Conservation (phyloP, 2,329 filamentous ascomycete genomes). For the Teratosphaeria nubilosa region DNA sequence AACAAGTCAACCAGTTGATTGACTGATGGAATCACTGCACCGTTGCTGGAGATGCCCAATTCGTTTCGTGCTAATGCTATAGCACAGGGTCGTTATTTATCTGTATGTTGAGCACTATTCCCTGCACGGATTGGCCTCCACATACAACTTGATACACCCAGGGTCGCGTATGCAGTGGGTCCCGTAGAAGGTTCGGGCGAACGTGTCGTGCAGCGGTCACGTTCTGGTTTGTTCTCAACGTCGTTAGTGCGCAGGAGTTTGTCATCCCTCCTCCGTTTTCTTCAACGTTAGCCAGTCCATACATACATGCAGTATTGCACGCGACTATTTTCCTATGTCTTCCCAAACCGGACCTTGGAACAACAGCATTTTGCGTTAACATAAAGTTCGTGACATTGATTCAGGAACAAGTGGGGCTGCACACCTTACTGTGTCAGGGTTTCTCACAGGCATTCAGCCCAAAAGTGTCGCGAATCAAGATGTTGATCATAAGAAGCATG, state of each 20-base stretch:
- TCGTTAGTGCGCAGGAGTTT: too few relatives aligned
- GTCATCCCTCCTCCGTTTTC: too few relatives aligned
- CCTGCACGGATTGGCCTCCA: background rate
- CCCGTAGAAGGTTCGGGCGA: background rate
- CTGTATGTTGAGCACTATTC: background rate
- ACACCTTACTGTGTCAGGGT: background rate
- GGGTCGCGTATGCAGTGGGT: too few relatives aligned
- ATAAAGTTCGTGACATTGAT: background rate
- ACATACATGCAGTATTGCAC: too few relatives aligned
- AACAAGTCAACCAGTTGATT: too few relatives aligned
- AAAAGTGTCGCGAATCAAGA: background rate
- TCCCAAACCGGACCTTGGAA: background rate
- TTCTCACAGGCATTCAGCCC: background rate
- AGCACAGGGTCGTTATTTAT: background rate
- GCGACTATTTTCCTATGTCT: too few relatives aligned
- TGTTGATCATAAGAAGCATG: background rate
- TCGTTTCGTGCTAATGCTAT: background rate
- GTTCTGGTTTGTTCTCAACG: too few relatives aligned
- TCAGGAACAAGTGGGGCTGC: background rate
- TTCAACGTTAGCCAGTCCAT: background rate
- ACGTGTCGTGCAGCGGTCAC: background rate
- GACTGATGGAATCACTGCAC: too few relatives aligned
- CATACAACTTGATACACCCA: too few relatives aligned
- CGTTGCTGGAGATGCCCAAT: too few relatives aligned
- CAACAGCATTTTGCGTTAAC: background rate